Evolutionary conservation across 805 yeast species (phyloP), one percentile per base, ranked within the genome.

Genomic region (Lachancea nothofagi): DNA sequence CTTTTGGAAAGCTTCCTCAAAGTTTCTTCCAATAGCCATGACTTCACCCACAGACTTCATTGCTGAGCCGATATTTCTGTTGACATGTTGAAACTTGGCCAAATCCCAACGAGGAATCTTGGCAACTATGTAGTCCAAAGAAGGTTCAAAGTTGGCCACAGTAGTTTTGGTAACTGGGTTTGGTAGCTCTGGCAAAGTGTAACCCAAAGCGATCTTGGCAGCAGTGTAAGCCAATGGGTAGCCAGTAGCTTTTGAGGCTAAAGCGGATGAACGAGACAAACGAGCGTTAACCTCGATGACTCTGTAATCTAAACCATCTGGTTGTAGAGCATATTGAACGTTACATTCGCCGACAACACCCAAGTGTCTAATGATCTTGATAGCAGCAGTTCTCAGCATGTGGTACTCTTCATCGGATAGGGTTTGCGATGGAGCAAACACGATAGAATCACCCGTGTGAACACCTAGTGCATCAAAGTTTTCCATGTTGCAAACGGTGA

Each of bases 271-370:
- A 61, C 98, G 80, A 29, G 97, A 89, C 54, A 90, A 75, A 66
- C 98, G 81, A 31, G 98, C 98, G 61, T 90, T 90, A 48, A 90
- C 98, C 69, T 90, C 98, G 57, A 90, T 93, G 47, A 90, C 95
- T 63, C 97, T 79, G 73, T 83, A 90, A 59, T 90, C 97, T 54
- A 86, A 76, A 24, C 96, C 94, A 65, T 88, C 93, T 31, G 98
- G 96, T 62, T 89, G 95, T 51, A 90, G 75, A 39, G 97, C 95
- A 61, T 90, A 90, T 67, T 90, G 98, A 47, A 90, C 95, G 64
- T 90, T 90, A 77, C 98, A 90, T 70, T 90, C 98, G 66, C 98
- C 98, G 53, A 90, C 96, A 50, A 90, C 98, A 62, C 98, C 98
- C 60, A 90, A 74, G 61, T 90, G 98, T 66, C 97, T 86, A 57